These are phyloP conservation scores for Cryphonectria nitschkei DNA, from an alignment of 2,329 filamentous ascomycete species.

Conservation along the genomic window DNA sequence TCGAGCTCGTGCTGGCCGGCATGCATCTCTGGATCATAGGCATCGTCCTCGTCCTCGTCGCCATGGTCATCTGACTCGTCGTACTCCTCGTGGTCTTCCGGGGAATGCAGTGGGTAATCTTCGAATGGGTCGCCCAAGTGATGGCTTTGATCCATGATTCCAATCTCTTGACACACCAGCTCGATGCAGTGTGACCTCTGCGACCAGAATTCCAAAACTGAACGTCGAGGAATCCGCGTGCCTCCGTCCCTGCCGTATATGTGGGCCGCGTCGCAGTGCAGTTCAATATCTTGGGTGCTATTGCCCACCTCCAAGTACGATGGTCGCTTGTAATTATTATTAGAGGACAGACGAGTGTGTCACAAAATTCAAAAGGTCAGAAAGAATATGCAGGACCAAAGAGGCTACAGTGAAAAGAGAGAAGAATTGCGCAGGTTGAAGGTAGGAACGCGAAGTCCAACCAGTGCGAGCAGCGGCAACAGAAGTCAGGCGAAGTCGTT, in stretches of 20 bases:
- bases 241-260: neutral
- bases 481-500: neutral
- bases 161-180: neutral
- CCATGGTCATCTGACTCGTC: conserved; percentile 14
- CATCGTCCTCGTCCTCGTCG: conserved; percentile 16
- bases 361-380: neutral
- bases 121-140: conserved; percentile 13
- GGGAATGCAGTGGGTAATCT: neutral
- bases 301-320: neutral
- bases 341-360: neutral
- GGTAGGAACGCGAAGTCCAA: neutral
- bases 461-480: neutral
- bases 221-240: neutral
- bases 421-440: neutral
- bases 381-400: neutral
- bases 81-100: conserved; percentile 21
- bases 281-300: neutral
- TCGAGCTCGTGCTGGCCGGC: neutral
- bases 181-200: conserved; percentile 3
- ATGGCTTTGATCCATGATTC: conserved; percentile 14
- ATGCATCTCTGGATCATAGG: conserved; percentile 21
- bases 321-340: neutral
- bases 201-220: neutral
- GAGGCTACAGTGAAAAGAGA: neutral
- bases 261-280: neutral